These are phyloP conservation scores for Epithemia pelagica DNA, from an alignment of 108 stramenopile species.

Conservation along the genomic window DNA sequence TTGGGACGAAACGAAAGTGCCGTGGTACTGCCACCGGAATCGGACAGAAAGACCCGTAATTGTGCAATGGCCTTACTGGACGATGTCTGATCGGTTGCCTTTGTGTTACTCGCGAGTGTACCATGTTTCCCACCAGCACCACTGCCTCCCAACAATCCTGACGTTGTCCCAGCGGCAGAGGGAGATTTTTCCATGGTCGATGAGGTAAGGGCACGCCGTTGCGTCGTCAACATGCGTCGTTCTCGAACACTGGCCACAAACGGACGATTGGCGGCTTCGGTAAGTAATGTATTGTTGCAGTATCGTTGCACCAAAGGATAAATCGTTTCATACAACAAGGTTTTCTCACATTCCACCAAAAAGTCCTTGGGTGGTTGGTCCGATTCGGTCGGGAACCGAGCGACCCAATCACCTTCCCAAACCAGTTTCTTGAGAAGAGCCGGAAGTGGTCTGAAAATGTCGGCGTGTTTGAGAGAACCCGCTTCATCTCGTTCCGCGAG, in stretches of 20 bases:
- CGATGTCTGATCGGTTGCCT: neutral
- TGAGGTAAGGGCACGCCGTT: constrained; percentile 41
- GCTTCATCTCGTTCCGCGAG: constrained; percentile 48
- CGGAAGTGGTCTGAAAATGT: constrained; percentile 61
- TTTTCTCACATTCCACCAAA: constrained; percentile 46
- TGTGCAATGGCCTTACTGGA: constrained; percentile 38
- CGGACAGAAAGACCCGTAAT: constrained; percentile 31
- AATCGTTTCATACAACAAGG: constrained; percentile 60
- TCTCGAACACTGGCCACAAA: constrained; percentile 59
- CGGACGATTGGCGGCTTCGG: constrained; percentile 44
- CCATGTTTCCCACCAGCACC: neutral
- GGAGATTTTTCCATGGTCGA: constrained; percentile 15
- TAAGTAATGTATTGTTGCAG: constrained; percentile 27
- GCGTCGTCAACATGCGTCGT: constrained; percentile 50
- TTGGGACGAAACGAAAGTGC: constrained; percentile 59
- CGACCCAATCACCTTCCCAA: constrained; percentile 85
- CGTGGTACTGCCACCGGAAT: constrained; percentile 26
- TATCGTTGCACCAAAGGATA: constrained; percentile 53
- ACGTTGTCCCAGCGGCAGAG: constrained; percentile 1
- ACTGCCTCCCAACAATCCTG: neutral
- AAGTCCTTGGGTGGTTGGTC: constrained; percentile 33
- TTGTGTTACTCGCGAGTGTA: neutral
- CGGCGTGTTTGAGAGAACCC: constrained; percentile 52
- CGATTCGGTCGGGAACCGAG: constrained; percentile 27
- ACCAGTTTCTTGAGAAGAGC: constrained; percentile 63